Evolutionary conservation across 345 rosid species (phyloP).

Genomic region (Melaleuca alternifolia): DNA sequence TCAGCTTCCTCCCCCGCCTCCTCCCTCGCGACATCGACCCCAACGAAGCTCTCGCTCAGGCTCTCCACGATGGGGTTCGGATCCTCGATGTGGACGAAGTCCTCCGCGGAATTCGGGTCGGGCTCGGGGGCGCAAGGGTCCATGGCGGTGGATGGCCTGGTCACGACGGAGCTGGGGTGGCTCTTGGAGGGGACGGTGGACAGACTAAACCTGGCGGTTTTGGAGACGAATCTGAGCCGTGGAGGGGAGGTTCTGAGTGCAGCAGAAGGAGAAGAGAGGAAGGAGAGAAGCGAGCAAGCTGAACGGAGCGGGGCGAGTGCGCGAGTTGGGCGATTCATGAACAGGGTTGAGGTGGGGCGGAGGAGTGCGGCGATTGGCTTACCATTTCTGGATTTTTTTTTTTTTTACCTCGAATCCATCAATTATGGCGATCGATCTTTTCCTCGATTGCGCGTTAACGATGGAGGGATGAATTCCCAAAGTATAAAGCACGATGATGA

Average conservation of each 20-base stretch:
- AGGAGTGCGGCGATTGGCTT: neutral
- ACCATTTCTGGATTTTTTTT: neutral
- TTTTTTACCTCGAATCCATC: neutral
- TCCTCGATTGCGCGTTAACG: neutral
- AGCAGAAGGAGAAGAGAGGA: neutral
- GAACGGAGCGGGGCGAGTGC: constrained; percentile 7
- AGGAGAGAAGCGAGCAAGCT: neutral
- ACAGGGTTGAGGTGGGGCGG: neutral
- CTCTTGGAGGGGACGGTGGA: neutral
- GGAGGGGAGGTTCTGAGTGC: neutral
- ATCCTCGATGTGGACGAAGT: constrained; percentile 70
- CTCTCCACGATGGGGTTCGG: constrained; percentile 32
- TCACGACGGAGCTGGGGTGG: neutral
- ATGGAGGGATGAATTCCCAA: neutral
- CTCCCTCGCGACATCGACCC: constrained; percentile 36
- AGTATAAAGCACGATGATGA: neutral
- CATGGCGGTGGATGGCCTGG: neutral
- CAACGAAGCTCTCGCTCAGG: constrained; percentile 68
- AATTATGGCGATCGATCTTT: neutral
- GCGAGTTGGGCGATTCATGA: constrained; percentile 27
- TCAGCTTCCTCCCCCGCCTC: constrained; percentile 12
- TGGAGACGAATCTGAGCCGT: neutral
- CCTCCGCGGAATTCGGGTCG: constrained; percentile 41
- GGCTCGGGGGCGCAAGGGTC: constrained; percentile 9
- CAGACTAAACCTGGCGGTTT: neutral